Evolutionary conservation across 345 rosid species (phyloP).

Genomic region (Erucastrum elatum): DNA sequence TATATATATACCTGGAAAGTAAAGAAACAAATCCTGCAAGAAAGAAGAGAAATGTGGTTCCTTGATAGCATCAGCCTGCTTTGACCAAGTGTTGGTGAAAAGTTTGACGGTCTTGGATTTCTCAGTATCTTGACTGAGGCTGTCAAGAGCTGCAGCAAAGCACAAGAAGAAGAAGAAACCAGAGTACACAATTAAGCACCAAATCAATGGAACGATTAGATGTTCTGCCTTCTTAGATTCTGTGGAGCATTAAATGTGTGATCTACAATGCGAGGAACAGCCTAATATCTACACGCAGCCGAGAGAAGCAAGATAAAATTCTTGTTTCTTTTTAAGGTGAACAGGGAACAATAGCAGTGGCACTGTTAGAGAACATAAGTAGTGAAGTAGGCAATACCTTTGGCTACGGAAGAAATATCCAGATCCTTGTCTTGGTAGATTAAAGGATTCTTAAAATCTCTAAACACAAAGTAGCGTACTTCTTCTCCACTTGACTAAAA

Average conservation of each 20-base stretch:
- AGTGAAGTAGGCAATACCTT: slow-evolving; percentile 51
- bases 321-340: not conserved
- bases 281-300: not conserved
- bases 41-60: slow-evolving; percentile 52
- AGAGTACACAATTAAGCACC: slow-evolving; percentile 7
- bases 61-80: slow-evolving; percentile 50
- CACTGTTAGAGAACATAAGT: not conserved
- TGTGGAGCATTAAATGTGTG: not conserved
- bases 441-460: slow-evolving; percentile 58
- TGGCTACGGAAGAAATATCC: slow-evolving; percentile 52
- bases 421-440: slow-evolving; percentile 51
- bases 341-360: slow-evolving; percentile 9
- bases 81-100: slow-evolving; percentile 57
- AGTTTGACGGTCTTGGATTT: slow-evolving; percentile 37
- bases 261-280: too few relatives aligned
- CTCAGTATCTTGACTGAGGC: slow-evolving; percentile 39
- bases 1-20: slow-evolving; percentile 64
- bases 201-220: not conserved
- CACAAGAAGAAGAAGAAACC: slow-evolving; percentile 32
- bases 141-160: slow-evolving; percentile 51
- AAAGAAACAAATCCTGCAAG: slow-evolving; percentile 59
- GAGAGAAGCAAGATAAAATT: not conserved
- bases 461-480: slow-evolving; percentile 55
- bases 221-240: not conserved
- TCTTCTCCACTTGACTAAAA: slow-evolving; percentile 54